Evolutionary conservation across 2,329 filamentous ascomycete genomes (phyloP).

Genomic region (Botrytis cinerea): DNA sequence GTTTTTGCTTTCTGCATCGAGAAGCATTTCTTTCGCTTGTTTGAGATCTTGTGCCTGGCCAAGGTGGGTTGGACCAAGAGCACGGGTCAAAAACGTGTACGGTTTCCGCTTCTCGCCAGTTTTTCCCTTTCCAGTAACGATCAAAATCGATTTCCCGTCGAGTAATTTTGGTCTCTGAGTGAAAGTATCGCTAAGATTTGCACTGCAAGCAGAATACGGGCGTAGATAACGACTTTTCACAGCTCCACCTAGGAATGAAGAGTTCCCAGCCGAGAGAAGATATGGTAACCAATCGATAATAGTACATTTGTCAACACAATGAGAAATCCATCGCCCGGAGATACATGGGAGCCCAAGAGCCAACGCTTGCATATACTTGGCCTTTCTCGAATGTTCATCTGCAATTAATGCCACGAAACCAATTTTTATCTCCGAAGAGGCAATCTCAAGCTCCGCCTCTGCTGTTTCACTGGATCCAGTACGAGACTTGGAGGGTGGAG

Average conservation of each 20-base stretch:
- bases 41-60: conserved; percentile 64
- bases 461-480: conserved; percentile 24
- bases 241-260: conserved; percentile 72
- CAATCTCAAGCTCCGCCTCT: conserved; percentile 54
- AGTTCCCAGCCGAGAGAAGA: conserved; percentile 82
- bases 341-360: conserved; percentile 87
- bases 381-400: conserved; percentile 80
- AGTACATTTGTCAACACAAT: conserved; percentile 62
- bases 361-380: conserved; percentile 93
- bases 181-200: conserved; percentile 60
- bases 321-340: conserved; percentile 75
- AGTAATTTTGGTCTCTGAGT: conserved; percentile 63
- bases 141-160: conserved; percentile 64
- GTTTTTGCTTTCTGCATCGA: conserved; percentile 50
- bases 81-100: conserved; percentile 78
- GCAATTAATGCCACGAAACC: conserved; percentile 86
- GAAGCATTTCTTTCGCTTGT: conserved; percentile 63
- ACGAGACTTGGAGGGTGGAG: conserved; percentile 25
- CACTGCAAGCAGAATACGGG: conserved; percentile 59
- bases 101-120: conserved; percentile 65
- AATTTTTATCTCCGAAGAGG: conserved; percentile 51
- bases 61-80: conserved; percentile 70
- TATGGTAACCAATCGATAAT: conserved; percentile 79
- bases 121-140: conserved; percentile 67
- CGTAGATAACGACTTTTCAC: conserved; percentile 71